Evolutionary conservation across 1,284 basidiomycete genomes (phyloP).

Genomic region (Melanopsichium pennsylvanicum): DNA sequence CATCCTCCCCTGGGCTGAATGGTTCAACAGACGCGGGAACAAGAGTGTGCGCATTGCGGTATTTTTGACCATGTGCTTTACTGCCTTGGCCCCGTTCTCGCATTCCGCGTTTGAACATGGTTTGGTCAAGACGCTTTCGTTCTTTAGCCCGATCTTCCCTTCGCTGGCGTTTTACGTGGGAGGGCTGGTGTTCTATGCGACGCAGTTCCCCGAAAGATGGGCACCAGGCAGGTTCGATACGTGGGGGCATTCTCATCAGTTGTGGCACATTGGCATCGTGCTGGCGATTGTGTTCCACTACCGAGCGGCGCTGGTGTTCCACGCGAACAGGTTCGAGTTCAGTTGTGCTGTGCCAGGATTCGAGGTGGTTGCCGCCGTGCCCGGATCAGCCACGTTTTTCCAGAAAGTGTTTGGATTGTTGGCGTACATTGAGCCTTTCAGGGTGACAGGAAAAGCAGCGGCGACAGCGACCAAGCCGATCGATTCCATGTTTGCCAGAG

Average conservation of each 20-base stretch:
- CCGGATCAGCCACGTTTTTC: constrained; percentile 5
- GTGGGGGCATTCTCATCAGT: constrained; percentile 62
- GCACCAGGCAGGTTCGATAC: constrained; percentile 61
- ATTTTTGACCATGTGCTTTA: constrained; percentile 62
- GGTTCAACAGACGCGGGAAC: constrained; percentile 62
- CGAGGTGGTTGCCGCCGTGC: constrained; percentile 7
- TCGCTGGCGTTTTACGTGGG: constrained; percentile 55
- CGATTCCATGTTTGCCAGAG: constrained; percentile 44
- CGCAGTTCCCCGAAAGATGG: constrained; percentile 60
- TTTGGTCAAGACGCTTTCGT: constrained; percentile 45
- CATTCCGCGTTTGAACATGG: constrained; percentile 62
- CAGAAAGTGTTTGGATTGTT: constrained; percentile 18
- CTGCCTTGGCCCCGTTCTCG: constrained; percentile 58
- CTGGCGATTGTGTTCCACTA: constrained; percentile 62
- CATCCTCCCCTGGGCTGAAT: constrained; percentile 61
- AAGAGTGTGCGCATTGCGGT: constrained; percentile 58
- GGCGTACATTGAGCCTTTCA: constrained; percentile 8
- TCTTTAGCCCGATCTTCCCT: constrained; percentile 62
- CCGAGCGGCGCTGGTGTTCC: constrained; percentile 58
- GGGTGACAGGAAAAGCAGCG: constrained; percentile 17
- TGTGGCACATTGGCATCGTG: constrained; percentile 64
- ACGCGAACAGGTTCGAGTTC: constrained; percentile 59
- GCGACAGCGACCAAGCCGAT: constrained; percentile 23
- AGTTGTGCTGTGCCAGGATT: constrained; percentile 47
- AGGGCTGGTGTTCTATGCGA: constrained; percentile 60